phyloP scores from a whole-genome alignment of 108 stramenopile species.

The Fragilariopsis cylindrus region DNA sequence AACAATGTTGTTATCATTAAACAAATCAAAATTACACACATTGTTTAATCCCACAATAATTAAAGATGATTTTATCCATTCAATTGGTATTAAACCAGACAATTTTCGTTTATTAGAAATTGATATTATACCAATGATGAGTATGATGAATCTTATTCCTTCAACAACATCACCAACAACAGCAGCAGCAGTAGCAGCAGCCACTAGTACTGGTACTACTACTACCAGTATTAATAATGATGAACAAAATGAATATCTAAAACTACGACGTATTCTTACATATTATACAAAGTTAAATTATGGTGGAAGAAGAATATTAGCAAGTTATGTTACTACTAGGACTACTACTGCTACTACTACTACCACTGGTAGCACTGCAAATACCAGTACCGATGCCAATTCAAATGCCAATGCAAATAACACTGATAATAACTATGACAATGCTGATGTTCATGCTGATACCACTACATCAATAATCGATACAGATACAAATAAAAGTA shows the following conservation, averaged over 20 bases:
- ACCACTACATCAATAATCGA: no score
- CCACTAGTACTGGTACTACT: no score
- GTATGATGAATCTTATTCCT: constrained; percentile 1
- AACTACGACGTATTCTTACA: background rate
- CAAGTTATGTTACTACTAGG: background rate
- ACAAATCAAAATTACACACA: no score
- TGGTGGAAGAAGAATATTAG: constrained; percentile 29
- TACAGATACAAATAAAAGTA: background rate
- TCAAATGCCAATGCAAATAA: no score
- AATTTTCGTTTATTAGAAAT: constrained; percentile 5
- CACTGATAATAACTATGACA: no score
- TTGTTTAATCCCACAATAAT: constrained; percentile 9
- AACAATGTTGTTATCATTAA: no score
- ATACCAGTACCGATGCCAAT: no score
- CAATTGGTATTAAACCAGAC: background rate
- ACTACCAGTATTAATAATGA: no score
- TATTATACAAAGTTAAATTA: constrained; percentile 21
- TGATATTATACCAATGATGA: background rate
- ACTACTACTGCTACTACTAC: background rate
- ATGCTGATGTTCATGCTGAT: no score
- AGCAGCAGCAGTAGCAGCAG: no score
- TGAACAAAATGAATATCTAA: no score
- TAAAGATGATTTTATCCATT: background rate
- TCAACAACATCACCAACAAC: constrained; percentile 10
- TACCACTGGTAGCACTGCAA: no score